A percentile compares a stretch with the other conserved stretches of the same genome.
Evolutionary conservation across 768 basidiomycete species (phyloP).

Genomic region (Kwoniella bestiolae): DNA sequence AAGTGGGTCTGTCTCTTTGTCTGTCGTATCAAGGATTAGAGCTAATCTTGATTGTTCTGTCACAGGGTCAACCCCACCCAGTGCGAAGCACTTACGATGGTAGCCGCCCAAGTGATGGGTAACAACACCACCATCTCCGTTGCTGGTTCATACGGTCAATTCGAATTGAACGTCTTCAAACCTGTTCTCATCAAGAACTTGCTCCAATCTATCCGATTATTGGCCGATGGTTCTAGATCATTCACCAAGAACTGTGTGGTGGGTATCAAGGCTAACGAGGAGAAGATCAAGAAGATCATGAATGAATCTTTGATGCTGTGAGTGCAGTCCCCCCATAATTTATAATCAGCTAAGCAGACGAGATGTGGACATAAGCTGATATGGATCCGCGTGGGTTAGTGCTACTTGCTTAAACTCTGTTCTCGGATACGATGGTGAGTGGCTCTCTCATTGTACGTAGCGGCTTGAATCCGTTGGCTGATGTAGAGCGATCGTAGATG

Average conservation of each 20-base stretch:
- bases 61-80: constrained; percentile 89
- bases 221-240: constrained; percentile 90
- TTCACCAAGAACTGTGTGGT: constrained; percentile 97
- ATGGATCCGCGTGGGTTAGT: constrained; percentile 11
- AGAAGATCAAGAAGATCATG: constrained; percentile 81
- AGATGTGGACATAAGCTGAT: constrained; percentile 4
- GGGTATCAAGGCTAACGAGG: constrained; percentile 95
- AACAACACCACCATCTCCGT: constrained; percentile 92
- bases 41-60: constrained; percentile 6
- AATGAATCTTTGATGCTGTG: constrained; percentile 93
- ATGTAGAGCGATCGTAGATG: constrained; percentile 64
- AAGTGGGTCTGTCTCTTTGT: constrained; percentile 61
- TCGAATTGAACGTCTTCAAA: constrained; percentile 99
- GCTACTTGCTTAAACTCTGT: constrained; percentile 96
- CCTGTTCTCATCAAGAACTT: constrained; percentile 99
- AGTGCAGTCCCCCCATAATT: constrained; percentile 10
- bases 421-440: constrained; percentile 94
- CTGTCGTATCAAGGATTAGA: background rate
- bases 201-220: constrained; percentile 88
- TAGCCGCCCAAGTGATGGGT: constrained; percentile 96
- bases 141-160: constrained; percentile 93
- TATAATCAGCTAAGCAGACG: background rate
- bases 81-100: constrained; percentile 98
- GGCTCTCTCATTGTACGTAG: constrained; percentile 18
- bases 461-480: too few relatives aligned